Evolutionary conservation across 2,329 filamentous ascomycete genomes (phyloP), one percentile per base, ranked within the genome.

Genomic region (Hymenoscyphus fructigenus): DNA sequence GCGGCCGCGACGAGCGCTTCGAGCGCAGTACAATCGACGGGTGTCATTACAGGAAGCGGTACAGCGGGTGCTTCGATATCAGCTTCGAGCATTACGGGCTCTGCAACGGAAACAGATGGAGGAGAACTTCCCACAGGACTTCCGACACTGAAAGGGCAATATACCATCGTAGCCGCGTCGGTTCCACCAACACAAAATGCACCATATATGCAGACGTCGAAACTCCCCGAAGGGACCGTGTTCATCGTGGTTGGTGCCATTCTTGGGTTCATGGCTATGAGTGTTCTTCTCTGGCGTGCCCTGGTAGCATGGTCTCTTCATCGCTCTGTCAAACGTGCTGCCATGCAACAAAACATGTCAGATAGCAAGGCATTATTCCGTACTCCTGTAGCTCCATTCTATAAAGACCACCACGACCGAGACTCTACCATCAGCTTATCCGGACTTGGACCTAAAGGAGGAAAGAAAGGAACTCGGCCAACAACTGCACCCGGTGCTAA

Each of bases 191-290:
- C 91, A 2, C 83, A 85, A 47, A 86, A 90, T 74, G 95, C 95
- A 5, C 93, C 94, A 17, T 99, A 92, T 76, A 97, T 98, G 92
- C 89, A 93, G 75, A 88, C 89, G 73, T 96, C 93, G 0, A 88
- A 80, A 61, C 83, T 93, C 12, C 95, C 95, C 2, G 91, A 98
- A 74, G 95, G 95, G 62, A 97, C 94, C 3, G 90, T 99, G 65
- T 99, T 99, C 80, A 99, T 99, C 73, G 90, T 88, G 26, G 95
- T 98, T 0, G 95, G 95, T 57, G 91, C 93, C 29, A 89, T 92
- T 32, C 85, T 99, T 6, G 95, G 92, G 17, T 89, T 93, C 69
- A 86, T 97, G 68, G 92, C 88, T 12, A 81, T 92, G 9, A 88
- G 88, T n/a, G 86, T 98, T 56, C 83, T 99, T 14, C 83, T 90